Conservation (phyloP, 306 rosid species). For the Glycyrrhiza uralensis region DNA sequence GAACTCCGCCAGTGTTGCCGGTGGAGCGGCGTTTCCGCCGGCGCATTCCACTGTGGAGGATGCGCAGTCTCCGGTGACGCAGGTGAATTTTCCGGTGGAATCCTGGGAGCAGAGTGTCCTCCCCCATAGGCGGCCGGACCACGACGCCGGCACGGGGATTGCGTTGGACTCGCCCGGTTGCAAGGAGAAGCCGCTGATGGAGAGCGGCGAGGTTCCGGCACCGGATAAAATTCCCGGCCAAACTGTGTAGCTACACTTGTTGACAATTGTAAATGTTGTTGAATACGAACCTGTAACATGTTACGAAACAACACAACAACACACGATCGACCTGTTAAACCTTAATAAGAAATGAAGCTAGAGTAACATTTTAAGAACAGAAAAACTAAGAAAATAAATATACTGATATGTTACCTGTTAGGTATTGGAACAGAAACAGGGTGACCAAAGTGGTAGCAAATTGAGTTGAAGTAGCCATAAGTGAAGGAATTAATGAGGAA, state of each 20-base stretch:
- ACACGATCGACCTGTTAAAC: neutral
- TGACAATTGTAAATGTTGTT: conserved; percentile 61
- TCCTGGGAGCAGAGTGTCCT: conserved; percentile 61
- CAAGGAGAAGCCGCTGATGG: conserved; percentile 67
- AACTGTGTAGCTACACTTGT: conserved; percentile 63
- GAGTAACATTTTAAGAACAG: neutral
- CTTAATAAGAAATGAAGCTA: neutral
- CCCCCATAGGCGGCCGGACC: conserved; percentile 97
- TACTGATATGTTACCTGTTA: conserved; percentile 33
- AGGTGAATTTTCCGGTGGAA: conserved; percentile 53
- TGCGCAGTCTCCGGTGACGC: conserved; percentile 78
- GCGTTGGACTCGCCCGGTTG: conserved; percentile 48
- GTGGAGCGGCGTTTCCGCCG: conserved; percentile 58
- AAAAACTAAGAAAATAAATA: neutral
- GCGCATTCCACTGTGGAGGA: conserved; percentile 58
- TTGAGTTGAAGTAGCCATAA: conserved; percentile 29
- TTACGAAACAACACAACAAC: neutral
- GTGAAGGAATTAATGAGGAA: neutral
- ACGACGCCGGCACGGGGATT: conserved; percentile 43
- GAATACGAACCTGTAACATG: conserved; percentile 37
- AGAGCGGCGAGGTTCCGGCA: conserved; percentile 62
- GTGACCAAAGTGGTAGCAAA: neutral
- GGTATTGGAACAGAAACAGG: conserved; percentile 26
- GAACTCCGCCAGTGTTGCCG: conserved; percentile 69
- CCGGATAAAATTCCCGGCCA: conserved; percentile 81